Base-by-base conservation (phyloP, 2,329 filamentous ascomycete genomes). In the Epichloe baconii region DNA sequence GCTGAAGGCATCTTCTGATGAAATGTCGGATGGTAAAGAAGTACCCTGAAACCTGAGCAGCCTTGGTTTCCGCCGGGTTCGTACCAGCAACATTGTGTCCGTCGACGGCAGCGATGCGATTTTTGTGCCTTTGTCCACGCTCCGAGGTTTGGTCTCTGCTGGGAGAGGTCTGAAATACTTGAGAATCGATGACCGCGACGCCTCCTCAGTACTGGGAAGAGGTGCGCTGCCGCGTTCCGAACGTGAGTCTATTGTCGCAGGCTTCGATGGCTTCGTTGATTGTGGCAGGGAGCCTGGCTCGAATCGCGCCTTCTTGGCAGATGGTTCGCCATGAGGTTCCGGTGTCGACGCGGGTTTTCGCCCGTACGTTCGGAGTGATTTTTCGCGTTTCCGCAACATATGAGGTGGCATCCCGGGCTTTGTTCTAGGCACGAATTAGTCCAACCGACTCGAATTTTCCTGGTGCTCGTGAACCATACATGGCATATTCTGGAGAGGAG, bases 291-390 rank as follows among this genome's bases (percentile, higher is more conserved):
- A 36, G 3, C 52, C 53, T n/a, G 49, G 14, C 0, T 51, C 53
- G 0, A 54, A 35, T 6, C 59, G 56, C 17, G 54, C 56, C 43
- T 54, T 68, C 53, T 69, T 68, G 0, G 52, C 10, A 2, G 57
- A 54, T 0, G 61, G 58, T 8, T 66, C 62, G n/a, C 45, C 54
- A 37, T 56, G 54, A 8, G 57, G 43, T 38, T 64, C 62, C 4
- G 58, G 51, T 8, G 57, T 58, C 14, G 62, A 37, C 6, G 56
- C 55, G 8, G 55, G 49, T 36, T 66, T 64, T 54, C 66, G 69
- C 43, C 69, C 67, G 42, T 72, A 73, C 12, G 70, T 72, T 51
- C 67, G 64, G 14, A 70, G 55, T 4, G 64, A 60, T 52, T 66
- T 68, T 48, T 60, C 60, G 48, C 66, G 63, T 38, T 60, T 60